Base-by-base conservation (phyloP, 805 yeast genomes). In the Ogataea sp. region DNA sequence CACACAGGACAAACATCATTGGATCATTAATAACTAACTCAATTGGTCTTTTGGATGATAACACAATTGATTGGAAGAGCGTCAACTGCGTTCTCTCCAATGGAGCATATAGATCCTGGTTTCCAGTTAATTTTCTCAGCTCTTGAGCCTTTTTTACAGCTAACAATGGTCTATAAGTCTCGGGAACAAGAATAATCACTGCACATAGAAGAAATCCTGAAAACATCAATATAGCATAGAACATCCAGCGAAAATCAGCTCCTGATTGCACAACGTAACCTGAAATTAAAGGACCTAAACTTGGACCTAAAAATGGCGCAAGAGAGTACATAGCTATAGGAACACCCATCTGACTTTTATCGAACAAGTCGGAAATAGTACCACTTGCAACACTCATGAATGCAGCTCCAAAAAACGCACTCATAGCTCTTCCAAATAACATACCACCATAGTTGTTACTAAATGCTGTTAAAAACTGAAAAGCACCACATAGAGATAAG, bases 381-480 rank as follows among this genome's bases (percentile, higher is more conserved):
- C 93, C 94, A 28, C 88, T 87, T 6, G 86, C 86, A 26, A 83
- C 80, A 43, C 81, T 75, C 48, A 84, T 63, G 31, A 87, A 83
- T 3, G 84, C 80, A 37, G 86, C 78, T 3, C 88, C 88, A 48
- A 80, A 80, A 34, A 83, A 68, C 1, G 90, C 93, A 13, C 78
- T 75, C 43, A 80, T 58, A 46, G 80, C 75, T 45, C 93, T 71
- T 37, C 80, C 73, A 34, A 81, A 73, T 40, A 81, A 57, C 41
- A 84, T 61, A 26, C 80, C 84, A 10, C 78, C 79, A 24, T 78
- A 72, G 41, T 78, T 80, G 51, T 70, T 50, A 44, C 73, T 68
- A 52, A 75, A 73, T 9, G 78, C 78, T 43, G 80, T 73, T 2
- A 72, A 70, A 26, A 78, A 55, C 48, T 75, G 72, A 58, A 76